Conservation (phyloP, 306 rosid genomes). For the Citrullus colocynthis region DNA sequence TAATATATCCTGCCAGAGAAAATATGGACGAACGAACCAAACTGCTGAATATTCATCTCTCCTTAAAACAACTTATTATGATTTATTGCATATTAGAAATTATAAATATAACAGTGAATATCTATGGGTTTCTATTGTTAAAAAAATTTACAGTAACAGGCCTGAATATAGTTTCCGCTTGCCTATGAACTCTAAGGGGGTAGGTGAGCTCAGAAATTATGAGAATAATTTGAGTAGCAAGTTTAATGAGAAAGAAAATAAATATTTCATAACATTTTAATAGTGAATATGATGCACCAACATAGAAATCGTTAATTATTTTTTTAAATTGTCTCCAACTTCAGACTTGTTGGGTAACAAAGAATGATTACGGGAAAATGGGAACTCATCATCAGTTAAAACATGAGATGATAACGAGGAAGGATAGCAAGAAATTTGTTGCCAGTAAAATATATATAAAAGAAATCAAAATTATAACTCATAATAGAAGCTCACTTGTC, state of each 20-base stretch:
- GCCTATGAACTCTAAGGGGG: not conserved
- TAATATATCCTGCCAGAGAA: not conserved
- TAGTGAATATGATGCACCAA: not conserved
- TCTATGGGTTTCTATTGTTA: not conserved
- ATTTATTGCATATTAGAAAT: not conserved
- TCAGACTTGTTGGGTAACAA: not conserved
- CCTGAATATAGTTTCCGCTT: not conserved
- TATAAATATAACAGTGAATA: not conserved
- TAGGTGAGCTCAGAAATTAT: not conserved
- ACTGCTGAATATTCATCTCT: not conserved
- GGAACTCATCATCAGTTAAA: not conserved
- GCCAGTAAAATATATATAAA: not conserved
- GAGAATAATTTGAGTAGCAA: not conserved
- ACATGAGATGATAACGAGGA: not conserved
- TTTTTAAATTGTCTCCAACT: not conserved
- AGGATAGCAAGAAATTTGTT: not conserved
- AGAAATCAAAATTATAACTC: not conserved
- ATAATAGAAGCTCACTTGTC: conserved; percentile 55
- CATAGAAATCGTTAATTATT: not conserved
- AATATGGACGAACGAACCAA: not conserved
- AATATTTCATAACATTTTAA: not conserved
- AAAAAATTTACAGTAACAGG: not conserved
- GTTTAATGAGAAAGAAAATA: not conserved
- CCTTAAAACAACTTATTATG: not conserved
- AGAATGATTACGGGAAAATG: not conserved